Conservation (phyloP, 1,139 yeast species). For the Candida pseudocylindracea region DNA sequence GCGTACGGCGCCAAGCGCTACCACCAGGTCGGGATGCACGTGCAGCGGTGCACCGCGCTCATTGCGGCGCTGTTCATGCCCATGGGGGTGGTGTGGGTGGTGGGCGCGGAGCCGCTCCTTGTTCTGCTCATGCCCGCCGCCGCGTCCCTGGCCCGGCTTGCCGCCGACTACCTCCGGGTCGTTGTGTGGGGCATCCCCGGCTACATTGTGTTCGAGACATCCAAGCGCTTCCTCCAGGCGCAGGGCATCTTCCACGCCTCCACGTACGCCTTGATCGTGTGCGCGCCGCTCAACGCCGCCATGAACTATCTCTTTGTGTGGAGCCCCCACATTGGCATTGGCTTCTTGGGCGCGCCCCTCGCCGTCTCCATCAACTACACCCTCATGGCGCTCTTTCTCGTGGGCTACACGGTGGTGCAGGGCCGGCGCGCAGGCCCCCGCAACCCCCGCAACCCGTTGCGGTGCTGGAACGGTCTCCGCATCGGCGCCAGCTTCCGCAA, state of each 20-base stretch:
- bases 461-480: conserved; percentile 17
- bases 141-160: conserved; percentile 23
- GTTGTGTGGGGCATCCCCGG: conserved; percentile 36
- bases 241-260: conserved; percentile 32
- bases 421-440: conserved; percentile 17
- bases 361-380: conserved; percentile 36
- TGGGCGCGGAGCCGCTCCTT: conserved; percentile 18
- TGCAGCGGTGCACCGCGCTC: conserved; percentile 32
- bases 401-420: conserved; percentile 10
- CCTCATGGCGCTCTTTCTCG: conserved; percentile 27
- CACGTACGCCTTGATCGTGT: conserved; percentile 23
- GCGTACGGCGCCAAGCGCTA: conserved; percentile 35
- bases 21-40: conserved; percentile 26
- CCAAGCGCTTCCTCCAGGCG: conserved; percentile 28
- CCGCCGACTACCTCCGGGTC: conserved; percentile 26
- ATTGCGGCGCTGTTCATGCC: conserved; percentile 24
- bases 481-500: conserved; percentile 13
- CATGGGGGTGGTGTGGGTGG: conserved; percentile 24
- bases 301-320: conserved; percentile 22
- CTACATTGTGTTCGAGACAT: conserved; percentile 27
- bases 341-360: conserved; percentile 33
- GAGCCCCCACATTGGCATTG: conserved; percentile 8
- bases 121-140: conserved; percentile 15
- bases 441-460: conserved; percentile 10
- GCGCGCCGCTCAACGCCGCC: conserved; percentile 29